These are phyloP conservation scores for Psilocybe azurescens DNA, from an alignment of 768 basidiomycete species.

Conservation along the genomic window DNA sequence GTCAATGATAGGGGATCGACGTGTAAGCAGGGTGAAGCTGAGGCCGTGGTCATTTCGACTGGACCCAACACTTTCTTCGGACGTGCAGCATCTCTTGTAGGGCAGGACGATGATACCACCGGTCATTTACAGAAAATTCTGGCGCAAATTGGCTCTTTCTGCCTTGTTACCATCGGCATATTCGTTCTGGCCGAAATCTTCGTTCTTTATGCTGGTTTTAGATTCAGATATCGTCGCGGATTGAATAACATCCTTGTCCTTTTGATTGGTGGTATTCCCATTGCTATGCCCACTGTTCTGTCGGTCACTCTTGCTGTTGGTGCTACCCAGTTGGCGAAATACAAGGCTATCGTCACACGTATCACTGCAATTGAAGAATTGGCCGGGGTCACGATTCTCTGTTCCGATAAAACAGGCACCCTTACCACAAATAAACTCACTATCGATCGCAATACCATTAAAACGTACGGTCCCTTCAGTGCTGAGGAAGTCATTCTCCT, in stretches of 20 bases:
- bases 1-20: conserved; percentile 79
- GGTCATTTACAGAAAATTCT: conserved; percentile 99
- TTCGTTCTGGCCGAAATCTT: conserved; percentile 96
- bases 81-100: conserved; percentile 96
- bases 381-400: conserved; percentile 97
- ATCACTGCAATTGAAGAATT: conserved; percentile 99
- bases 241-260: conserved; percentile 98
- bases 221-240: conserved; percentile 90
- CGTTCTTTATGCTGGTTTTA: conserved; percentile 92
- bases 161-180: conserved; percentile 92
- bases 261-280: conserved; percentile 99
- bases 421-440: conserved; percentile 99
- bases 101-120: conserved; percentile 96
- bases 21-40: conserved; percentile 98
- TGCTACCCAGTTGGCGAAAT: conserved; percentile 97
- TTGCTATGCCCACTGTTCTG: conserved; percentile 98
- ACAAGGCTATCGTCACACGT: conserved; percentile 99
- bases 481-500: conserved; percentile 92
- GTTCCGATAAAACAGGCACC: conserved; percentile 99
- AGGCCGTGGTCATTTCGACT: conserved; percentile 98
- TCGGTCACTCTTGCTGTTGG: conserved; percentile 99
- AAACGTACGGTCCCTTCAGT: conserved; percentile 87
- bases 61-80: conserved; percentile 99
- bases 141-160: conserved; percentile 98
- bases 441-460: conserved; percentile 91